Percentiles rank a stretch among this genome's conserved stretches.
Evolutionary conservation across 805 yeast genomes (phyloP).

Genomic region (Pichia occidentalis): DNA sequence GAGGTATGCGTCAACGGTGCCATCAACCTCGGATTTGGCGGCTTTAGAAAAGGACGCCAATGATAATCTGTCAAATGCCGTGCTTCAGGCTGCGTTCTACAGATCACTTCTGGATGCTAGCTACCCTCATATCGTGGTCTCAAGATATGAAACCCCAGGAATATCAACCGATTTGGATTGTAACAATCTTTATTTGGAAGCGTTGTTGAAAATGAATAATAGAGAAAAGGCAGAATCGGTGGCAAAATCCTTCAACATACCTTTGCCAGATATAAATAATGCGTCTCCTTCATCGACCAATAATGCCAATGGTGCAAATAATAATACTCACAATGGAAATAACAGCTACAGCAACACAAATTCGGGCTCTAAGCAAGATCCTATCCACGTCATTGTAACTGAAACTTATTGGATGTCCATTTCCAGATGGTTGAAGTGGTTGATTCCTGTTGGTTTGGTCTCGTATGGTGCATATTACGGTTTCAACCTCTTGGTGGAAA

Average conservation of each 20-base stretch:
- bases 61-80: constrained; percentile 58
- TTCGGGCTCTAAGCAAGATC: constrained; percentile 66
- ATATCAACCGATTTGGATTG: constrained; percentile 79
- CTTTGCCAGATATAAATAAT: constrained; percentile 11
- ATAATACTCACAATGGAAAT: not conserved
- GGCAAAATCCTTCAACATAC: constrained; percentile 37
- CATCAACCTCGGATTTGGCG: constrained; percentile 38
- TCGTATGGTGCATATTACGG: constrained; percentile 78
- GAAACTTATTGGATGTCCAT: constrained; percentile 75
- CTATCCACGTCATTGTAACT: constrained; percentile 88
- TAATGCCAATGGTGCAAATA: not conserved
- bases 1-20: constrained; percentile 14
- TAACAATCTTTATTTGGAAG: constrained; percentile 71
- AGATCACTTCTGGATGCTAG: constrained; percentile 63
- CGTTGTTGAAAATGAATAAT: constrained; percentile 72
- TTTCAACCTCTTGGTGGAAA: constrained; percentile 73
- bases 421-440: constrained; percentile 85
- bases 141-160: constrained; percentile 91
- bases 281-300: constrained; percentile 9
- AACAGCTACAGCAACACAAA: constrained; percentile 7
- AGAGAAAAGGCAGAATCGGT: constrained; percentile 69
- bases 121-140: constrained; percentile 95
- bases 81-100: constrained; percentile 79
- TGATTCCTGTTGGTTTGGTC: constrained; percentile 71
- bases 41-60: constrained; percentile 83